These are phyloP conservation scores for Physocladia obscura DNA, from an alignment of 192 early-diverging fungal genomes.

Conservation along the genomic window DNA sequence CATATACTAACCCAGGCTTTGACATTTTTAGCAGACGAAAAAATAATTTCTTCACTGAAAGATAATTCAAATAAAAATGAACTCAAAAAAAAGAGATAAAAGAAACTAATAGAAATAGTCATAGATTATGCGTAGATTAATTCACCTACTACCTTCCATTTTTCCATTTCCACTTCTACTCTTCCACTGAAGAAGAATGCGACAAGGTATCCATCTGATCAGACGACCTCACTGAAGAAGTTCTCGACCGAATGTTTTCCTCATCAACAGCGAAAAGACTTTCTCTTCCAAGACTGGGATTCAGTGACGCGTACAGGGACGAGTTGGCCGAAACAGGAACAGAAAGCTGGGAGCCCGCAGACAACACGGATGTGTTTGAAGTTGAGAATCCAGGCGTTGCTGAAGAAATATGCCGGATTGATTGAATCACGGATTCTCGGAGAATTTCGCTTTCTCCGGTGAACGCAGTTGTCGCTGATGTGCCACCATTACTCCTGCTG, in stretches of 20 bases:
- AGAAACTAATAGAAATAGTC: not conserved
- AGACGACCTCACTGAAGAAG: not conserved
- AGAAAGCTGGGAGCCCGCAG: conserved; percentile 11
- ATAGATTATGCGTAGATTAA: no score
- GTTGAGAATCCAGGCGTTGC: conserved; percentile 25
- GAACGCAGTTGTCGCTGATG: not conserved
- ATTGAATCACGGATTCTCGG: not conserved
- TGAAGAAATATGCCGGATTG: conserved; percentile 24
- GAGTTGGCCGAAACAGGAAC: not conserved
- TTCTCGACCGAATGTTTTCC: not conserved
- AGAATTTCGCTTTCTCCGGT: conserved; percentile 4
- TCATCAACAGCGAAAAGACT: not conserved
- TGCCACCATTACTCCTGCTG: not conserved
- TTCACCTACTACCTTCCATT: no score
- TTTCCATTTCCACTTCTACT: not conserved
- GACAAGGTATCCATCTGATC: not conserved
- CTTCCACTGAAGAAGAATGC: not conserved
- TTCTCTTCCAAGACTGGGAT: not conserved
- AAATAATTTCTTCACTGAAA: not conserved
- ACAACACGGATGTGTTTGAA: conserved; percentile 16
- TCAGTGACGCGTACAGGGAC: not conserved
- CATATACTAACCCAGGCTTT: conserved; percentile 9
- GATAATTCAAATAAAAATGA: not conserved
- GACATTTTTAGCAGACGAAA: conserved; percentile 2
- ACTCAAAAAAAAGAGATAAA: not conserved